Conservation (phyloP, 2,329 filamentous ascomycete genomes). For the Hypoxylon sp. region DNA sequence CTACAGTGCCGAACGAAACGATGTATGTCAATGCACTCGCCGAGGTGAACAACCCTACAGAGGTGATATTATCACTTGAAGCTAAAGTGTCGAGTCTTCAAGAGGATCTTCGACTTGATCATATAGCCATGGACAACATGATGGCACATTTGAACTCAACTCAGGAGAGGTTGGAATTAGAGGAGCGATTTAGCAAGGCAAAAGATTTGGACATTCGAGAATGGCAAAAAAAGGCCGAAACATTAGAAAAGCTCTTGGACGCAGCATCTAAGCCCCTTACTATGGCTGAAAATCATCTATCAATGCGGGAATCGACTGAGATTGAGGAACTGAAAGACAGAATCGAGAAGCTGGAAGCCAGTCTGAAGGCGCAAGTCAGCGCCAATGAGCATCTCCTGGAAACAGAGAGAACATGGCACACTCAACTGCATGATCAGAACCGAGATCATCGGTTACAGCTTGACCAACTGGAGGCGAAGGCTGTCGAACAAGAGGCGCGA, state of each 20-base stretch:
- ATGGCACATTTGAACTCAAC: background rate
- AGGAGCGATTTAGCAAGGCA: background rate
- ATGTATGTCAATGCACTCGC: background rate
- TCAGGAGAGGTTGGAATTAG: background rate
- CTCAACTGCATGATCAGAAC: background rate
- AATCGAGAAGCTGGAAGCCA: background rate
- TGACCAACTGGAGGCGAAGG: background rate
- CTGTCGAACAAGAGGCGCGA: background rate
- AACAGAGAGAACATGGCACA: background rate
- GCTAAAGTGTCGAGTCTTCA: background rate
- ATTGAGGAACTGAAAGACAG: background rate
- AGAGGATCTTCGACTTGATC: background rate
- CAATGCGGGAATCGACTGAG: background rate
- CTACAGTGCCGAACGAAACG: background rate
- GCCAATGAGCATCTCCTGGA: background rate
- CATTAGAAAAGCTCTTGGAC: background rate
- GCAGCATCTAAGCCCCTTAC: background rate
- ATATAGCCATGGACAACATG: background rate
- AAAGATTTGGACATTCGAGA: background rate
- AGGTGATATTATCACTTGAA: background rate
- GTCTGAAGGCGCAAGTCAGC: background rate
- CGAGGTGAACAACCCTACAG: background rate
- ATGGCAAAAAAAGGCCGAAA: background rate
- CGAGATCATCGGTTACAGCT: background rate
- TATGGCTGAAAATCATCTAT: background rate